These are phyloP conservation scores for Annulohypoxylon nitens DNA, from an alignment of 495 filamentous ascomycete genomes.

Conservation along the genomic window DNA sequence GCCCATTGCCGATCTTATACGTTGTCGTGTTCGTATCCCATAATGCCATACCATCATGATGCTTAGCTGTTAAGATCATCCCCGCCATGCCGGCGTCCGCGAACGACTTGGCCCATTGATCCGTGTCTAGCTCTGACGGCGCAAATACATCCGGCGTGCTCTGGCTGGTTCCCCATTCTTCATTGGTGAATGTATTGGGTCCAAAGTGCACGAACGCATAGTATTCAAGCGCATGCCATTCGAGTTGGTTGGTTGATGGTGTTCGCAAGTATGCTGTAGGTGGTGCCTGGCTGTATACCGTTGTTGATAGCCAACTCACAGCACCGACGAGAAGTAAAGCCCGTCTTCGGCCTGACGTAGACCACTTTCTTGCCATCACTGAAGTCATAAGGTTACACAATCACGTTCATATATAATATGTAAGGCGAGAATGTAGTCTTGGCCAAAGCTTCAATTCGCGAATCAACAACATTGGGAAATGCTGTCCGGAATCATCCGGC, in stretches of 20 bases:
- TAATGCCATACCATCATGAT: conserved; percentile 50
- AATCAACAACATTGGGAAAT: conserved; percentile 7
- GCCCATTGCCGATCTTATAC: conserved; percentile 46
- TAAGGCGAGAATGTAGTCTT: background rate
- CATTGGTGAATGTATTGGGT: conserved; percentile 49
- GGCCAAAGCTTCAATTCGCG: background rate
- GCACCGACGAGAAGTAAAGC: conserved; percentile 1
- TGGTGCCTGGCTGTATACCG: conserved; percentile 27
- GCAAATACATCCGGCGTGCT: conserved; percentile 44
- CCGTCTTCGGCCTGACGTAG: conserved; percentile 12
- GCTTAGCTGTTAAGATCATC: conserved; percentile 50
- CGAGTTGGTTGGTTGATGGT: conserved; percentile 39
- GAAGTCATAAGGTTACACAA: background rate
- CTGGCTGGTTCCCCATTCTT: conserved; percentile 49
- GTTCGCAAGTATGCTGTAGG: conserved; percentile 43
- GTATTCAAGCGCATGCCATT: conserved; percentile 48
- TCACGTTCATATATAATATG: background rate
- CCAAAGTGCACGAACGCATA: conserved; percentile 51
- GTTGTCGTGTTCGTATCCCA: conserved; percentile 48
- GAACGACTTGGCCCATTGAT: conserved; percentile 50
- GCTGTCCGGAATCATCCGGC: conserved; percentile 1
- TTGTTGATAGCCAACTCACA: conserved; percentile 13
- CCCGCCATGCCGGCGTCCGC: conserved; percentile 47
- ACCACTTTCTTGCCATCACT: conserved; percentile 16
- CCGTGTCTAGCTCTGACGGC: conserved; percentile 45